phyloP scores from a whole-genome alignment of 305 asterid species.

The Plantago lanceolata region DNA sequence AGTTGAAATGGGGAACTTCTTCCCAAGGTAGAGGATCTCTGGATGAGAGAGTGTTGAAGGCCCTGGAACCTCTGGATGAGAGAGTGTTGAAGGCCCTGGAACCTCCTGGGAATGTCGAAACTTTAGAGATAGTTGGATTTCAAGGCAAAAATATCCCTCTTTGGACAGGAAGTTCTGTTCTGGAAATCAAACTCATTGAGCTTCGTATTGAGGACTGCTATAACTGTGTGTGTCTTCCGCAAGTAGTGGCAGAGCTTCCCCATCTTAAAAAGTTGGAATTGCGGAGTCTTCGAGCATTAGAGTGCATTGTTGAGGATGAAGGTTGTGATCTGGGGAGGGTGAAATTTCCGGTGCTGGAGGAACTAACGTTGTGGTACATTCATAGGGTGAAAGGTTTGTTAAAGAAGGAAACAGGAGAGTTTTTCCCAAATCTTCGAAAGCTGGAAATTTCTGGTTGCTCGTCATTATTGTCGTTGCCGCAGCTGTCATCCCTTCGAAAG shows the following conservation, averaged over 20 bases:
- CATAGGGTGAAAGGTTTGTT: too few relatives aligned
- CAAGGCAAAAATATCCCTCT: slow-evolving; percentile 13
- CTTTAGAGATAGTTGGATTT: slow-evolving; percentile 5
- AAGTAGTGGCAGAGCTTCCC: slow-evolving; percentile 3
- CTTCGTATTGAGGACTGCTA: background rate
- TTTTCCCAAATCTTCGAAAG: slow-evolving; percentile 15
- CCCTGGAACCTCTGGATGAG: slow-evolving; percentile 13
- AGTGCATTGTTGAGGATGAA: background rate
- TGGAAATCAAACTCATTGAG: slow-evolving; percentile 2
- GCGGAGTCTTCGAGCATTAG: too few relatives aligned
- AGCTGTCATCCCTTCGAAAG: background rate
- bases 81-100: slow-evolving; percentile 21
- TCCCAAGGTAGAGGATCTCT: background rate
- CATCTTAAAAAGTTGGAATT: slow-evolving; percentile 6
- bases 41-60: slow-evolving; percentile 19
- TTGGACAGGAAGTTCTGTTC: slow-evolving; percentile 15
- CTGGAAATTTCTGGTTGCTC: background rate
- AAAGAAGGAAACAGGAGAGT: background rate
- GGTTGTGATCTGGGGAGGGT: background rate
- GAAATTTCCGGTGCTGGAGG: background rate
- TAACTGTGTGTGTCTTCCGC: slow-evolving; percentile 17
- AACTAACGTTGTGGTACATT: too few relatives aligned
- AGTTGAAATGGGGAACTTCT: background rate
- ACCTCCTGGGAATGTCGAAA: slow-evolving; percentile 18
- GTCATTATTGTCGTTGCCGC: slow-evolving; percentile 1